Base-by-base conservation (phyloP, 2,329 filamentous ascomycete species). In the Arthrobotrys entomopaga region DNA sequence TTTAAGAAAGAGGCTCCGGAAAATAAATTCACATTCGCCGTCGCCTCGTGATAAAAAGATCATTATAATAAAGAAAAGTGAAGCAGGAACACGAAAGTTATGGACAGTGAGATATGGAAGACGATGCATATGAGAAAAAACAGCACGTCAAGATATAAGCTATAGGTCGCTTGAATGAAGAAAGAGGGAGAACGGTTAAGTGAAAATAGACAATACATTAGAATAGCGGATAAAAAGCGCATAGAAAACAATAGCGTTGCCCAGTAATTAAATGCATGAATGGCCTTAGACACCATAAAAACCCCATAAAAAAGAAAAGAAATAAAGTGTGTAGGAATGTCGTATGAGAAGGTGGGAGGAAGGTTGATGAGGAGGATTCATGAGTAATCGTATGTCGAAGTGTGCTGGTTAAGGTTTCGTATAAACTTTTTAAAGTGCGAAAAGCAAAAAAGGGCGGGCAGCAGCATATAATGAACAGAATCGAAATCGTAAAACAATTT, bases 21-120 rank as follows among this genome's bases (percentile, higher is more conserved):
- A 50, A 57, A 46, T 19, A 19, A 19, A 46, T 46, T 5, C n/a
- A 61, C 20, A 48, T 50, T 56, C 26, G 40, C 60, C 69, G 52
- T 65, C n/a, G 42, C 54, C 60, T 49, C 57, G 16, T 58, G 53
- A 76, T 73, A 73, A 76, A 64, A 34, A 29, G 26, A 29, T 3
- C 65, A 59, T 43, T 64, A 74, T 46, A 67, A 76, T 67, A 57
- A 65, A 76, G 56, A 56, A 76, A 59, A 76, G 52, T 66, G 77
- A 73, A 77, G 73, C 76, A 76, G 77, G 77, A 78, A 77, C 66
- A 61, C 42, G 50, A 49, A 76, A 73, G 65, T 20, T 73, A 73
- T 73, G 69, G 58, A 75, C 71, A 75, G 40, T 40, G 57, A 57
- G 67, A 57, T 26, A 48, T 61, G 76, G 59, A 52, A 59, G 74